These are phyloP conservation scores for Hansenula lynferdii DNA, from an alignment of 1,139 yeast genomes.

Conservation along the genomic window DNA sequence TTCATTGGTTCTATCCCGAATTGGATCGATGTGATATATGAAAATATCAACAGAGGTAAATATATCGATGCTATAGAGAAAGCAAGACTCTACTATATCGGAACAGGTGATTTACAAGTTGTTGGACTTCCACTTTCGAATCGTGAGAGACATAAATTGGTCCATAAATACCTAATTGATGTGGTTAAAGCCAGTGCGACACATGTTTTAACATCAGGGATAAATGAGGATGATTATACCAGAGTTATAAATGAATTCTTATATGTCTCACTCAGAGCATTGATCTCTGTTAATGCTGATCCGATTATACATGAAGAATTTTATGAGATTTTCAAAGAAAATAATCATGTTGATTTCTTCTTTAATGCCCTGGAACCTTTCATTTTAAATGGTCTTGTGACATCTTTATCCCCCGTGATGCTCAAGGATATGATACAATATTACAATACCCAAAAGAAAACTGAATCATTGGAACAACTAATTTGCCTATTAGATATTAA, in stretches of 20 bases:
- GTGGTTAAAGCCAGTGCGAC: constrained; percentile 28
- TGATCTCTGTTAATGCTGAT: constrained; percentile 32
- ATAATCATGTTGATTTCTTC: constrained; percentile 31
- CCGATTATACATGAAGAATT: constrained; percentile 45
- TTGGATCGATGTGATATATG: constrained; percentile 70
- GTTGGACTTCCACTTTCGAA: constrained; percentile 51
- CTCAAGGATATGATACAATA: constrained; percentile 53
- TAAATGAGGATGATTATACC: constrained; percentile 5
- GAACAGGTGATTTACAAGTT: constrained; percentile 41
- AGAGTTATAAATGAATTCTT: constrained; percentile 23
- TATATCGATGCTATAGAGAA: constrained; percentile 52
- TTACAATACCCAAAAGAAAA: constrained; percentile 37
- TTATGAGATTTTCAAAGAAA: constrained; percentile 39
- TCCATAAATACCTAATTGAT: constrained; percentile 50
- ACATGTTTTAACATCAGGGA: constrained; percentile 14
- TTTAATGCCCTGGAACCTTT: constrained; percentile 48
- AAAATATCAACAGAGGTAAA: constrained; percentile 41
- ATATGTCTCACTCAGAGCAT: constrained; percentile 35
- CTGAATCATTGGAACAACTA: constrained; percentile 56
- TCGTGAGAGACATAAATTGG: constrained; percentile 38
- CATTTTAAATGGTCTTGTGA: constrained; percentile 41
- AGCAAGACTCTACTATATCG: constrained; percentile 50
- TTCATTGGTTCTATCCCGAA: constrained; percentile 54
- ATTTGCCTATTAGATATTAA: constrained; percentile 62
- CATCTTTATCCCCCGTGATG: constrained; percentile 52